Conservation (phyloP, 73 alveolate species). For the Loxodes magnus region DNA sequence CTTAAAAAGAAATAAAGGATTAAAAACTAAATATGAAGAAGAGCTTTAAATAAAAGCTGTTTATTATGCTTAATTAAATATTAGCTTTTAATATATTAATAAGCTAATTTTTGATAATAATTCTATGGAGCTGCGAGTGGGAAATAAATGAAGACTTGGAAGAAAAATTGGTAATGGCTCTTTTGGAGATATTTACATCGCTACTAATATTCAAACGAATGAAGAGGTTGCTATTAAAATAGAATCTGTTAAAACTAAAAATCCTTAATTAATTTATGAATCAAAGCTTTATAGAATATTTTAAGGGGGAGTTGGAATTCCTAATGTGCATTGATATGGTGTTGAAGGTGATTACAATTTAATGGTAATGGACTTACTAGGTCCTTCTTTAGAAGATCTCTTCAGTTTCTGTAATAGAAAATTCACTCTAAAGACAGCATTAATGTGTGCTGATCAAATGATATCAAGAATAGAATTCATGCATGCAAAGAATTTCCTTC, state of each 20-base stretch:
- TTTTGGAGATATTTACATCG: slow-evolving; percentile 47
- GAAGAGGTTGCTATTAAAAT: slow-evolving; percentile 82
- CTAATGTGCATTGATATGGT: slow-evolving; percentile 88
- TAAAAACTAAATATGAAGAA: too few relatives aligned
- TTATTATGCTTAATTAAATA: too few relatives aligned
- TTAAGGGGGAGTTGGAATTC: slow-evolving; percentile 73
- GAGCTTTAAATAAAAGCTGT: too few relatives aligned
- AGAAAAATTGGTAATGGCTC: slow-evolving; percentile 45
- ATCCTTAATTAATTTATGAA: slow-evolving; percentile 61
- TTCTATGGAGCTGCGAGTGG: slow-evolving; percentile 55
- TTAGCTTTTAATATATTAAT: too few relatives aligned
- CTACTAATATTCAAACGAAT: slow-evolving; percentile 47
- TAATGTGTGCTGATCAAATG: slow-evolving; percentile 75
- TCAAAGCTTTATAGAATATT: slow-evolving; percentile 41
- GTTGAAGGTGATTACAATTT: slow-evolving; percentile 92
- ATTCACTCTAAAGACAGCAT: slow-evolving; percentile 72
- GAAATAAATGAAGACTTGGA: slow-evolving; percentile 61
- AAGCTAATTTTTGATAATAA: too few relatives aligned
- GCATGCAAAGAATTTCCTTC: slow-evolving; percentile 86
- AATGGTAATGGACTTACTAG: slow-evolving; percentile 93
- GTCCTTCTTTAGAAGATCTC: slow-evolving; percentile 90
- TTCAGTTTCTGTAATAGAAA: slow-evolving; percentile 73
- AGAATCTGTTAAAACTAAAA: slow-evolving; percentile 40
- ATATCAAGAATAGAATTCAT: slow-evolving; percentile 77
- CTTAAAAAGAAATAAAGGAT: too few relatives aligned